Evolutionary conservation across 768 basidiomycete species (phyloP).

Genomic region (Pisolithus microcarpus): DNA sequence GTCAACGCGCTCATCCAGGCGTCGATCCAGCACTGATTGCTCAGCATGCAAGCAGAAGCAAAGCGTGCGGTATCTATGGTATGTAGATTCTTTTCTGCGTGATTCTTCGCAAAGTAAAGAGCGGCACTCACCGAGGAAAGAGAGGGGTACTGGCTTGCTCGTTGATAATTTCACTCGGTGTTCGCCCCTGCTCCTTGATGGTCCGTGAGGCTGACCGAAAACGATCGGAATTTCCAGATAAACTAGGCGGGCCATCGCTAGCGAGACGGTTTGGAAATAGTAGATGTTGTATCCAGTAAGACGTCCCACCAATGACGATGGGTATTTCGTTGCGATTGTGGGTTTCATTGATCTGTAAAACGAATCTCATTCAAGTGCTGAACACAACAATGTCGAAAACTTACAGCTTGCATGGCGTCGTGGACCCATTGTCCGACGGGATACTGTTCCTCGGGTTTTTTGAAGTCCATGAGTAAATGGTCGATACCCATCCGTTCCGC

Average conservation of each 20-base stretch:
- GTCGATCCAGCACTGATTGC: slow-evolving; percentile 48
- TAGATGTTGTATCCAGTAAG: slow-evolving; percentile 96
- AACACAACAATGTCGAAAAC: slow-evolving; percentile 20
- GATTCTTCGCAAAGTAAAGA: not conserved
- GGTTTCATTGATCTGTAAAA: slow-evolving; percentile 63
- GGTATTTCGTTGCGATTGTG: slow-evolving; percentile 61
- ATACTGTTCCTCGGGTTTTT: slow-evolving; percentile 81
- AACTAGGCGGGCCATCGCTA: slow-evolving; percentile 14
- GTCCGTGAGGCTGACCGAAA: slow-evolving; percentile 53
- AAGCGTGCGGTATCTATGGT: slow-evolving; percentile 70
- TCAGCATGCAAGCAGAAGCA: slow-evolving; percentile 90
- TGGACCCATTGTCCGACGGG: slow-evolving; percentile 81
- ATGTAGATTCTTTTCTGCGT: not conserved
- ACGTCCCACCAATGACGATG: slow-evolving; percentile 90
- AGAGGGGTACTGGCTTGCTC: slow-evolving; percentile 46
- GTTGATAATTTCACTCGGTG: slow-evolving; percentile 58
- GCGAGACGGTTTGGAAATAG: slow-evolving; percentile 81
- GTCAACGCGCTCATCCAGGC: slow-evolving; percentile 78
- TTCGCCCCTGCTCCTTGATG: slow-evolving; percentile 60
- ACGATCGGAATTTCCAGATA: slow-evolving; percentile 1
- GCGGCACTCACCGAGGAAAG: slow-evolving; percentile 44
- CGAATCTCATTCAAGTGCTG: slow-evolving; percentile 4
- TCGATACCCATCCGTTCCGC: slow-evolving; percentile 74
- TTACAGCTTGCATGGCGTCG: slow-evolving; percentile 71
- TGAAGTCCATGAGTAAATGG: slow-evolving; percentile 86